A percentile compares a stretch with the other conserved stretches of the same genome.
Evolutionary conservation across 345 rosid genomes (phyloP).

Genomic region (Heritiera fomes): DNA sequence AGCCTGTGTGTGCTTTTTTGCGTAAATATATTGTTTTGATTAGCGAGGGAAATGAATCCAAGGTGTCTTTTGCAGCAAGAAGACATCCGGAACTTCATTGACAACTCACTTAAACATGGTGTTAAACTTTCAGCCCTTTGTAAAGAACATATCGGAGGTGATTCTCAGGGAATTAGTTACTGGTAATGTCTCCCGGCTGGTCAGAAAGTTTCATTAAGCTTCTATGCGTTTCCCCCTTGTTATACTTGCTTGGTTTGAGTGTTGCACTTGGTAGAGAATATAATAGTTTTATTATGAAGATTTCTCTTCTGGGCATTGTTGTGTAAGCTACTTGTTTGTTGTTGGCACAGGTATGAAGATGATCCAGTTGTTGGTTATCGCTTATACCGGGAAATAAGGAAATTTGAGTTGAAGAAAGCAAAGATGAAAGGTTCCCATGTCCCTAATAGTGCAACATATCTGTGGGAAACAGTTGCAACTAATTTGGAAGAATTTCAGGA

Average conservation of each 20-base stretch:
- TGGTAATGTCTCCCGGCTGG: constrained; percentile 53
- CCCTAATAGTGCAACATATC: constrained; percentile 63
- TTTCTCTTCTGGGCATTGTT: neutral
- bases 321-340: constrained; percentile 28
- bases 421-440: constrained; percentile 82
- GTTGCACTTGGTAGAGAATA: constrained; percentile 8
- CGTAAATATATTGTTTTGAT: neutral
- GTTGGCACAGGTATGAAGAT: constrained; percentile 78
- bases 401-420: constrained; percentile 67
- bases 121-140: constrained; percentile 80
- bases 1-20: constrained; percentile 2
- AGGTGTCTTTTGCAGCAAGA: constrained; percentile 76
- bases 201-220: constrained; percentile 6
- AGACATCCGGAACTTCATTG: constrained; percentile 87
- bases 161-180: constrained; percentile 87
- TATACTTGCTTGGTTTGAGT: constrained; percentile 1
- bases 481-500: constrained; percentile 88
- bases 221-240: constrained; percentile 7
- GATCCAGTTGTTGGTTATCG: constrained; percentile 89
- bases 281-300: neutral
- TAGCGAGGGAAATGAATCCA: constrained; percentile 23
- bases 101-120: constrained; percentile 84
- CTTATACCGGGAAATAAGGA: constrained; percentile 85
- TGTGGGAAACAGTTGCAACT: constrained; percentile 97
- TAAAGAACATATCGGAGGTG: constrained; percentile 94